Conservation (phyloP, 2,329 filamentous ascomycete genomes). For the Claviceps sorghi region DNA sequence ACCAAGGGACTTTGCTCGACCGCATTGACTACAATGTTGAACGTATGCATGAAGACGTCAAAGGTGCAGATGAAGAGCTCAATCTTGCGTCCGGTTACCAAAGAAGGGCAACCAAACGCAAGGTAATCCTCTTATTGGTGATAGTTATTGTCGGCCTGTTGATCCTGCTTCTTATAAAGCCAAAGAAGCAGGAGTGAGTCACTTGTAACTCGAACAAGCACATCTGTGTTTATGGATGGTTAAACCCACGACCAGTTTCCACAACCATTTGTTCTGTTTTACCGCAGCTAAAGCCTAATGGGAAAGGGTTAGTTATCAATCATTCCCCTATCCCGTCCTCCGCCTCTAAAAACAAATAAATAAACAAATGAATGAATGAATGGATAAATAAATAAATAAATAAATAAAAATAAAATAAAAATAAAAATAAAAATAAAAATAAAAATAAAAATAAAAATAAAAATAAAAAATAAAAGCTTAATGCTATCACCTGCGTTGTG, state of each 20-base stretch:
- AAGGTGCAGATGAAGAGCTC: constrained; percentile 83
- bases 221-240: not conserved
- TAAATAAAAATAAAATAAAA: too few relatives aligned
- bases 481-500: too few relatives aligned
- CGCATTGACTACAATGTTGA: constrained; percentile 98
- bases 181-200: constrained; percentile 35
- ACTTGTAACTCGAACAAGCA: not conserved
- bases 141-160: constrained; percentile 76
- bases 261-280: not conserved
- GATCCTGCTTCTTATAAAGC: constrained; percentile 70
- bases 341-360: too few relatives aligned
- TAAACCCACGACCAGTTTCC: not conserved
- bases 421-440: too few relatives aligned
- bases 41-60: constrained; percentile 84
- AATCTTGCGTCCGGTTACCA: constrained; percentile 82
- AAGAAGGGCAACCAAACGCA: constrained; percentile 73
- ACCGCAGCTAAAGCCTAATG: not conserved
- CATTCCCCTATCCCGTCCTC: not conserved
- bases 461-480: too few relatives aligned
- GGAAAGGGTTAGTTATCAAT: not conserved
- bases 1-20: constrained; percentile 81
- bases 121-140: constrained; percentile 78
- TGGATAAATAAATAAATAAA: too few relatives aligned
- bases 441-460: too few relatives aligned
- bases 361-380: too few relatives aligned